A percentile compares a stretch with the other conserved stretches of the same genome.
Evolutionary conservation across 805 yeast genomes (phyloP).

Genomic region (Candida fluviatilis): DNA sequence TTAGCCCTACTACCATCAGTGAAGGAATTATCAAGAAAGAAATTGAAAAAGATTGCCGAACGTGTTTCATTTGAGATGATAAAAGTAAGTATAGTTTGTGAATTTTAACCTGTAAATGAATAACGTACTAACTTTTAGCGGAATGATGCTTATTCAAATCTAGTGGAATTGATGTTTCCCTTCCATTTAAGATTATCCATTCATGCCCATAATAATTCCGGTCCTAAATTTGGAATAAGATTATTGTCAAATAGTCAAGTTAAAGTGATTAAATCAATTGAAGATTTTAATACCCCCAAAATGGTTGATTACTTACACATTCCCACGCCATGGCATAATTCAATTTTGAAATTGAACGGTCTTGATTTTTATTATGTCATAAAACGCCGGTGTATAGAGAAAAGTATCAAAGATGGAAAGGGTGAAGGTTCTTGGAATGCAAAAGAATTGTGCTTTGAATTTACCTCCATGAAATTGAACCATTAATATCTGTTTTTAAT

Average conservation of each 20-base stretch:
- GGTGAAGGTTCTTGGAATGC: conserved; percentile 23
- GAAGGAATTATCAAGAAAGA: conserved; percentile 38
- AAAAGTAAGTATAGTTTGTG: conserved; percentile 18
- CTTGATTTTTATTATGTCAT: conserved; percentile 21
- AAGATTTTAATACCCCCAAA: conserved; percentile 33
- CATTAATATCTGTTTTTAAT: background rate
- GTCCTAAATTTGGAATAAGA: conserved; percentile 57
- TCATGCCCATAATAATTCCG: conserved; percentile 56
- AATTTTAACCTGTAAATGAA: conserved; percentile 1
- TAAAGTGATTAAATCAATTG: conserved; percentile 43
- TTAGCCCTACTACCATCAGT: conserved; percentile 40
- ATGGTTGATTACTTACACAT: conserved; percentile 55
- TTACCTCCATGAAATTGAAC: background rate
- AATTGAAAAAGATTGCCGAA: conserved; percentile 47
- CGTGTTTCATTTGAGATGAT: conserved; percentile 63
- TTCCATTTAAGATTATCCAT: conserved; percentile 57
- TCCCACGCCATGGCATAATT: conserved; percentile 67
- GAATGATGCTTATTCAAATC: conserved; percentile 61
- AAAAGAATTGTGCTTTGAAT: conserved; percentile 5
- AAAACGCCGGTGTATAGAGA: conserved; percentile 16
- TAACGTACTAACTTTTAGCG: conserved; percentile 15
- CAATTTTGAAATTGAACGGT: conserved; percentile 42
- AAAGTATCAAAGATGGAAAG: conserved; percentile 13
- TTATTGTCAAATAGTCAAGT: conserved; percentile 43
- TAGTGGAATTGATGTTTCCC: conserved; percentile 57